phyloP scores from a whole-genome alignment of 495 filamentous ascomycete species.

The Xylaria longipes region DNA sequence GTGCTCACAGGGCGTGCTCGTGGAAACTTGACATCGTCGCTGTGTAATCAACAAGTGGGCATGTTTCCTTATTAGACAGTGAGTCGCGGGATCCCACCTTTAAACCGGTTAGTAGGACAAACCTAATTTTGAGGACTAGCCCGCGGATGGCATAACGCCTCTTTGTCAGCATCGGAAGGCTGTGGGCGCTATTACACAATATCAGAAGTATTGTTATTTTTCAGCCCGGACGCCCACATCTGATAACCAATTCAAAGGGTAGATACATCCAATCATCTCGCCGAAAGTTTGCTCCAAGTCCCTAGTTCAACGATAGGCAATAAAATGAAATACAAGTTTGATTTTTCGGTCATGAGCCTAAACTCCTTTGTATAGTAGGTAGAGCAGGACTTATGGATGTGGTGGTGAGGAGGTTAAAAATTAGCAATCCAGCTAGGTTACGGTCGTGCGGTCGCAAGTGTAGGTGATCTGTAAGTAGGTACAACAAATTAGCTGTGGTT shows the following conservation, averaged over 20 bases:
- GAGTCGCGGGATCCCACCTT: not conserved
- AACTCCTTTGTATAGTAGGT: no score
- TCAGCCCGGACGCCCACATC: no score
- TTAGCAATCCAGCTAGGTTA: no score
- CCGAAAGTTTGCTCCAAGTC: not conserved
- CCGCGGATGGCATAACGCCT: not conserved
- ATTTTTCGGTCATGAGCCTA: no score
- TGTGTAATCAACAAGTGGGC: not conserved
- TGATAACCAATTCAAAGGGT: no score
- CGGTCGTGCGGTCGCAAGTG: no score
- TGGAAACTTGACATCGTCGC: not conserved
- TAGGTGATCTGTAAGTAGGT: no score
- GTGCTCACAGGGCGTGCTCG: not conserved
- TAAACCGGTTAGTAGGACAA: no score
- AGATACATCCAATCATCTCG: not conserved
- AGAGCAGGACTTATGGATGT: no score
- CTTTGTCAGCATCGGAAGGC: not conserved
- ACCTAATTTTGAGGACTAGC: not conserved
- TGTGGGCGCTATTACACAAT: not conserved
- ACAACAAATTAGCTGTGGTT: no score
- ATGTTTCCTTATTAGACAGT: not conserved
- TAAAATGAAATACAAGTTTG: no score
- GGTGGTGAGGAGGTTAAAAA: no score
- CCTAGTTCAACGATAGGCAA: not conserved
- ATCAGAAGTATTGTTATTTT: not conserved